Evolutionary conservation across 2,329 filamentous ascomycete genomes (phyloP), one percentile per base, ranked within the genome.

Genomic region (Thermomyces lanuginosus): DNA sequence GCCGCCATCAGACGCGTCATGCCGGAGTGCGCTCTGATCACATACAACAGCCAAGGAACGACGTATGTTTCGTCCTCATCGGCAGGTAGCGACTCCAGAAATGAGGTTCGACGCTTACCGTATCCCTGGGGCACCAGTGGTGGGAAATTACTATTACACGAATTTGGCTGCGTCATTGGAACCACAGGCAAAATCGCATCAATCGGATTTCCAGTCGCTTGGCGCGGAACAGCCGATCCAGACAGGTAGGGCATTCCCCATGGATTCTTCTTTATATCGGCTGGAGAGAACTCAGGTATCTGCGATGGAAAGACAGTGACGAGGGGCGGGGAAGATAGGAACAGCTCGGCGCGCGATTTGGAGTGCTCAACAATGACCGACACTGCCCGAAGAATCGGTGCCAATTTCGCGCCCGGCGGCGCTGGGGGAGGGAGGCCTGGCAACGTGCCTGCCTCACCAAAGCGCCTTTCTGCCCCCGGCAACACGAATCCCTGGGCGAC

Each of bases 301-400:
- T 43, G 46, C 38, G 63, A 61, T 2, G 75, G 75, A 34, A 82
- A 78, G 7, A 79, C 66, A 11, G 74, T 69, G 30, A 79, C 55
- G 21, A 83, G 69, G 0, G 71, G 65, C 2, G 75, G 75, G 1
- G 76, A 76, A 32, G 68, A 74, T 22, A 76, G 53, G 25, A 80
- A 64, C 40, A 80, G 69, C 36, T 75, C 75, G 6, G 80, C 74
- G 29, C 82, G 70, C 49, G 76, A 79, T 38, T 74, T 76, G 1
- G 86, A 93, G 41, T 80, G 71, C 34, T 73, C 68, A 26, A 92
- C 68, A 24, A 93, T 76, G 23, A 73, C 66, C 11, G 73, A 66
- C 26, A 92, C 69, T 0, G 84, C 80, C 35, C 82, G 75, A 5
- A 95, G 56, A 10, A 92, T 67, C 6, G 72, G 70, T 2, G 72